Evolutionary conservation across 139 green algal species (phyloP).

Genomic region (Chlorella vulgaris): DNA sequence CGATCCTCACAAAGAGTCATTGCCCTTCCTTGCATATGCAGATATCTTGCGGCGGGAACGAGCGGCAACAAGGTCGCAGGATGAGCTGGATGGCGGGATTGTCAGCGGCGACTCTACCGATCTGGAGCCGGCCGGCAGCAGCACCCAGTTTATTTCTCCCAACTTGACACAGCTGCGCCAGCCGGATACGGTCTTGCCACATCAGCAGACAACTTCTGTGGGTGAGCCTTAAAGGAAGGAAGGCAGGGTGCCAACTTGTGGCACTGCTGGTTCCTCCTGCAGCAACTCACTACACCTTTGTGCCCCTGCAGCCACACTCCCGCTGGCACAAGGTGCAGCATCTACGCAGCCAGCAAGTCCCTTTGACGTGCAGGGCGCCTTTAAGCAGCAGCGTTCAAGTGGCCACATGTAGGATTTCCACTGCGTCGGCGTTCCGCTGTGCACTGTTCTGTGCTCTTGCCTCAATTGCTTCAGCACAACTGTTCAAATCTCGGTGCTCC

Average conservation of each 20-base stretch:
- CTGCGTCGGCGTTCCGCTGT: too few species aligned
- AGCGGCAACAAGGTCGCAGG: not conserved
- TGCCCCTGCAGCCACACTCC: not conserved
- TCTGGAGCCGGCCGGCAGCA: not conserved
- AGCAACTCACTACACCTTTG: not conserved
- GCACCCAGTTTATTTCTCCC: not conserved
- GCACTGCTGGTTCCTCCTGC: not conserved
- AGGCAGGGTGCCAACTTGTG: not conserved
- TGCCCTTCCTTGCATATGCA: not conserved
- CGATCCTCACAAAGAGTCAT: too few species aligned
- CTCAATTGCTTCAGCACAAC: too few species aligned
- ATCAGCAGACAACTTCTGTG: not conserved
- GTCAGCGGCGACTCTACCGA: conserved; percentile 25
- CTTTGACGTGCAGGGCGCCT: not conserved
- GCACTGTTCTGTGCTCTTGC: not conserved
- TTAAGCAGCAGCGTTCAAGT: not conserved
- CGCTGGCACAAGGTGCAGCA: too few species aligned
- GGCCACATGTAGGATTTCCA: not conserved
- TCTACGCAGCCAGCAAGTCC: too few species aligned
- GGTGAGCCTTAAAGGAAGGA: too few species aligned
- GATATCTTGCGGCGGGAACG: conserved; percentile 12
- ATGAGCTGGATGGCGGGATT: not conserved
- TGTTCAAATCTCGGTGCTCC: too few species aligned
- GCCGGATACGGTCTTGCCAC: not conserved
- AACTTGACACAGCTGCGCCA: not conserved